Evolutionary conservation across 306 rosid genomes (phyloP), one percentile per base, ranked within the genome.

Genomic region (Canavalia ensiformis): DNA sequence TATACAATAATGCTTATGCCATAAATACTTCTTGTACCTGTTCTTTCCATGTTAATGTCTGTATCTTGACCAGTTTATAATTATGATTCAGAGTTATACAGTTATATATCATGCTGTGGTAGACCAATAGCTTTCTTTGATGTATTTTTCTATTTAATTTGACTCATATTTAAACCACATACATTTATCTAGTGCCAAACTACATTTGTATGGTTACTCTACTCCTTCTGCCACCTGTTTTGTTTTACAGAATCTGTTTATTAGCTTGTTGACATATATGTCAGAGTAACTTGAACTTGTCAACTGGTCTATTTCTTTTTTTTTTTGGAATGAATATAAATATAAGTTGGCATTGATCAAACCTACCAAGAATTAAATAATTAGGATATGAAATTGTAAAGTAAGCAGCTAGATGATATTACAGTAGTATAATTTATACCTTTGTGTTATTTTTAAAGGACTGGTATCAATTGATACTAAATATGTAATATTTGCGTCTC

Each of bases 211-310:
- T 35, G 69, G 59, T 79, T 82, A 68, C 54, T 49, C 10, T 46
- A 29, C 51, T n/a, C 9, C 54, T 31, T 28, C 25, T 8, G 44
- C 74, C 39, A 18, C 35, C 25, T 8, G 55, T 50, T 74, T 72
- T 60, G 8, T 49, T 18, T 79, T 59, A 42, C 28, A 79, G 67
- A 11, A 51, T 42, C 59, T 33, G 58, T 82, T 65, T 82, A 56
- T 76, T 72, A 59, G 65, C 65, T 51, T 76, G 84, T 72, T 45
- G 78, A 73, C 68, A 59, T 83, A 67, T 80, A 55, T 62, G 37
- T 73, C 68, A 10, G 33, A 76, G 37, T 58, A 46, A 49, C 66
- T 41, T 85, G 54, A 35, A 72, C 39, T 30, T 64, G 46, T 77
- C 5, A 46, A 44, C 13, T 7, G 37, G 4, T 39, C 42, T 34